Conservation (phyloP, 192 early-diverging fungal species). For the Mycoemilia scoparia region DNA sequence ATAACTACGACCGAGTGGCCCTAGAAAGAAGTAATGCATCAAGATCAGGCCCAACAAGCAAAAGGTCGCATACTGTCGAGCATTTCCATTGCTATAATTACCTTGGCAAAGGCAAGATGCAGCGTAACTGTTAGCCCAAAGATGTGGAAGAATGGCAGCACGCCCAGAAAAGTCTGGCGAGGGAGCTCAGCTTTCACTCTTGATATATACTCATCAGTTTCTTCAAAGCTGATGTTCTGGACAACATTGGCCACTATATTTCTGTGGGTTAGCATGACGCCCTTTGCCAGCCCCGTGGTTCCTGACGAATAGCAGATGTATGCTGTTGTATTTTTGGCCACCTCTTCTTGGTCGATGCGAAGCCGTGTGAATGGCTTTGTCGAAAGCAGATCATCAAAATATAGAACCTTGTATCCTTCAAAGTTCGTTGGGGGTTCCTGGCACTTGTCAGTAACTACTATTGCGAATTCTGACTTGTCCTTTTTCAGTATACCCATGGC, state of each 20-base stretch:
- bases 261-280: constrained; percentile 58
- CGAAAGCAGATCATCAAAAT: constrained; percentile 4
- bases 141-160: constrained; percentile 58
- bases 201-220: constrained; percentile 4
- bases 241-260: constrained; percentile 65
- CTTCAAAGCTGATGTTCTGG: constrained; percentile 33
- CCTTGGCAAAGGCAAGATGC: constrained; percentile 17
- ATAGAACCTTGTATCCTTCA: no score
- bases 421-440: no score
- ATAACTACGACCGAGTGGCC: constrained; percentile 47
- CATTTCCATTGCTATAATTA: constrained; percentile 4
- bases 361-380: constrained; percentile 15
- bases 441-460: constrained; percentile 13
- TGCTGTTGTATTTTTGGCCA: constrained; percentile 10
- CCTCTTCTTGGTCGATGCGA: constrained; percentile 5
- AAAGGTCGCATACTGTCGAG: no score
- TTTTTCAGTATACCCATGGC: constrained; percentile 7
- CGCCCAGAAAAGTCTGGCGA: constrained; percentile 17
- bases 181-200: constrained; percentile 6
- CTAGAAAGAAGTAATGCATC: constrained; percentile 17
- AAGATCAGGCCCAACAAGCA: no score
- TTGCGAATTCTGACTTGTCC: constrained; percentile 9
- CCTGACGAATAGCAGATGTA: constrained; percentile 29
- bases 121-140: constrained; percentile 41
- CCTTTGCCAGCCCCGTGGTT: constrained; percentile 53